Percentiles rank a stretch among this genome's conserved stretches.
phyloP scores from a whole-genome alignment of 1,284 basidiomycete genomes.

The Ceratobasidium sp. region DNA sequence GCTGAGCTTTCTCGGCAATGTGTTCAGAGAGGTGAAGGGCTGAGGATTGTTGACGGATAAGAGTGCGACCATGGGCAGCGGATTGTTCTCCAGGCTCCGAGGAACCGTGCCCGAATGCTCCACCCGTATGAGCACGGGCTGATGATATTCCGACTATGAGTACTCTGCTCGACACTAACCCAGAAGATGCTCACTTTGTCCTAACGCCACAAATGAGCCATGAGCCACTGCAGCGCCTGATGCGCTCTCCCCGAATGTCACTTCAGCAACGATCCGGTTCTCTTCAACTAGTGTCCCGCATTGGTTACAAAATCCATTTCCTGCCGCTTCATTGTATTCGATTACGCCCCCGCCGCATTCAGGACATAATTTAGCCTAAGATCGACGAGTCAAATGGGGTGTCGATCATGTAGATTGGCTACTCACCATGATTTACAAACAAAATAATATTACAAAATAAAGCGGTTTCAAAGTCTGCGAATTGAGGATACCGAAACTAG shows the following conservation, averaged over 20 bases:
- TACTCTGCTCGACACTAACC: background rate
- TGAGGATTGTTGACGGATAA: slow-evolving; percentile 46
- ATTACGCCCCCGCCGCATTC: slow-evolving; percentile 76
- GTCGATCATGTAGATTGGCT: background rate
- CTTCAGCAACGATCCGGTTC: slow-evolving; percentile 91
- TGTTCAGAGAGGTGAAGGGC: slow-evolving; percentile 80
- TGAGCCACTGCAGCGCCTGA: slow-evolving; percentile 94
- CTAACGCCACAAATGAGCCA: slow-evolving; percentile 91
- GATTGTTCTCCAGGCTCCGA: slow-evolving; percentile 34
- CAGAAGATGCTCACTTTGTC: slow-evolving; percentile 73
- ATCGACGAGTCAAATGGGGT: background rate
- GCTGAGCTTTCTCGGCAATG: slow-evolving; percentile 80
- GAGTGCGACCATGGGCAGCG: slow-evolving; percentile 20
- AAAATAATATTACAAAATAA: slow-evolving; percentile 22
- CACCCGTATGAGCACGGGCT: slow-evolving; percentile 82
- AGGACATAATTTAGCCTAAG: slow-evolving; percentile 36
- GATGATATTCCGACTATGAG: background rate
- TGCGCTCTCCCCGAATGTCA: slow-evolving; percentile 92
- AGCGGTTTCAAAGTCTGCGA: background rate
- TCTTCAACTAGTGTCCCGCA: slow-evolving; percentile 94
- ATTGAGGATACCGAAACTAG: background rate
- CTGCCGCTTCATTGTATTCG: slow-evolving; percentile 80
- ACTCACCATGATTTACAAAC: slow-evolving; percentile 11
- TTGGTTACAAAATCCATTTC: slow-evolving; percentile 80
- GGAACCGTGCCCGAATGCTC: slow-evolving; percentile 69